Evolutionary conservation across 2,329 filamentous ascomycete species (phyloP), one percentile per base, ranked within the genome.

Genomic region (Botrytis tulipae): DNA sequence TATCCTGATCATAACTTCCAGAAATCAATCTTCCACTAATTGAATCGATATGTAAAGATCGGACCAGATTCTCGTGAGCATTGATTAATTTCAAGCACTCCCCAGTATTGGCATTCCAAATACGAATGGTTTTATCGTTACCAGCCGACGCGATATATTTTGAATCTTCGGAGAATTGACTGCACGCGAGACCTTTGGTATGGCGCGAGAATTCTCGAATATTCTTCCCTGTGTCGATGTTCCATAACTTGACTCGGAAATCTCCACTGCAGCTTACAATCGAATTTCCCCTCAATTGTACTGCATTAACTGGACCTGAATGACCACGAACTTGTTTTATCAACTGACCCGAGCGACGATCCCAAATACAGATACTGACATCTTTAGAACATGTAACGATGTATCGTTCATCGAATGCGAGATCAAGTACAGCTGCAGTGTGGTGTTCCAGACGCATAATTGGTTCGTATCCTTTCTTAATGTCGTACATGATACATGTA

Each of bases 301-400:
- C 94, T 1, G 96, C 95, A 80, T 99, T 99, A 77, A 99, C 96
- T 1, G 96, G 96, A 0, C 96, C 96, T 3, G 90, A 87, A 82
- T 99, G 96, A 12, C 95, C 96, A 51, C 89, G 88, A 67, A 99
- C 88, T 79, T 93, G 92, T 79, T 93, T 93, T 66, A 97, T 83
- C 65, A 97, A 86, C 16, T 85, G 84, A 51, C 94, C 93, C 0
- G 93, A 96, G 72, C 88, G 84, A 63, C 96, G 93, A 80, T 97
- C 93, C 95, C 95, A 98, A 37, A 99, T 91, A 80, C 95, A 97
- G 80, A 99, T 97, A 76, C 89, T 95, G 59, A 92, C 90, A 83
- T 99, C 96, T 83, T 99, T 99, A 81, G 94, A 97, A 85, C 96
- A 99, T 8, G 95, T 98, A 69, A 98, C 92, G 79, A 99, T 98